These are phyloP conservation scores for Colletotrichum falcatum DNA, from an alignment of 2,329 filamentous ascomycete species.

Conservation along the genomic window DNA sequence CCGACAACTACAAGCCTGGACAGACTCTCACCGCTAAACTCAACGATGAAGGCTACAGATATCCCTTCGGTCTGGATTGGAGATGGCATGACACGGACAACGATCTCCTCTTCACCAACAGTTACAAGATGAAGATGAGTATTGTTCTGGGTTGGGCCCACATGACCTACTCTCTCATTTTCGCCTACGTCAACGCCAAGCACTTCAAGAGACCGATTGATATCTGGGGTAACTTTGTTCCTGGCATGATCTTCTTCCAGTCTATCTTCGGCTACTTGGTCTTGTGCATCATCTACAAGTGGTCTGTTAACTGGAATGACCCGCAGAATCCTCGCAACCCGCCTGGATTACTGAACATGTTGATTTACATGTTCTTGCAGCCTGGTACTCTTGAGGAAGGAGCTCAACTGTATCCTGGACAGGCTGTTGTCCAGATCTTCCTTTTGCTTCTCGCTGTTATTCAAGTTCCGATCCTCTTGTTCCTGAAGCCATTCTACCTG, in stretches of 20 bases:
- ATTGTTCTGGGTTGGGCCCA: constrained; percentile 97
- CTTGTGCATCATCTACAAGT: constrained; percentile 96
- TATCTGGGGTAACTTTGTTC: constrained; percentile 96
- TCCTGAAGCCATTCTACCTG: constrained; percentile 96
- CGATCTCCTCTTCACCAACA: constrained; percentile 95
- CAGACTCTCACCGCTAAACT: constrained; percentile 75
- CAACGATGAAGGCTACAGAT: constrained; percentile 79
- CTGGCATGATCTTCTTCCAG: constrained; percentile 99
- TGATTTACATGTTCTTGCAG: constrained; percentile 99
- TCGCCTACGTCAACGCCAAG: constrained; percentile 91
- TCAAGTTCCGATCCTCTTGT: constrained; percentile 91
- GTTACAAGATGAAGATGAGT: constrained; percentile 99
- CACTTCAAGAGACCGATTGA: constrained; percentile 97
- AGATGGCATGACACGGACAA: constrained; percentile 98
- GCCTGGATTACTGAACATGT: constrained; percentile 95
- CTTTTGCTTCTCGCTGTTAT: constrained; percentile 84
- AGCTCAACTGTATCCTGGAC: constrained; percentile 81
- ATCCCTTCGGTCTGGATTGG: constrained; percentile 96
- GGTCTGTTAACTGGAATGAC: constrained; percentile 85
- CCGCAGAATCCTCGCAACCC: constrained; percentile 72
- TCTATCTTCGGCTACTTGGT: constrained; percentile 97
- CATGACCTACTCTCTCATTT: constrained; percentile 98
- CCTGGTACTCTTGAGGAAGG: constrained; percentile 75
- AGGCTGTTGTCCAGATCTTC: constrained; percentile 79
- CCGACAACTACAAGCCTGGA: constrained; percentile 73